A percentile compares a stretch with the other conserved stretches of the same genome.
These are phyloP conservation scores for Phytophthora ohioensis DNA, from an alignment of 352 stramenopile genomes.

Conservation along the genomic window DNA sequence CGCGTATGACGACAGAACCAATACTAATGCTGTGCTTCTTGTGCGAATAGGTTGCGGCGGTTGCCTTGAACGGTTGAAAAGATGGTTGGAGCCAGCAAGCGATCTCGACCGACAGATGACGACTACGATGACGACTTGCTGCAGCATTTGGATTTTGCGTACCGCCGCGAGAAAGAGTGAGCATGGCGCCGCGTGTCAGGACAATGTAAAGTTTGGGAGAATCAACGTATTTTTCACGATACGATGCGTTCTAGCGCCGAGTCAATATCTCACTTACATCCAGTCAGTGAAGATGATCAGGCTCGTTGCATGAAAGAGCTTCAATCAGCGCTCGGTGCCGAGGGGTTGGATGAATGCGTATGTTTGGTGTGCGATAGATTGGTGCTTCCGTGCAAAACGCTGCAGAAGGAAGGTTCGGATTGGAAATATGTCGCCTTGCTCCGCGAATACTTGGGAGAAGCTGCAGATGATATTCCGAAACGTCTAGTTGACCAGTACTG, in stretches of 20 bases:
- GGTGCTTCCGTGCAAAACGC: background rate
- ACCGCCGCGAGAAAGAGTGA: background rate
- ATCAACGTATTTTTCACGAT: background rate
- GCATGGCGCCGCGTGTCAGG: background rate
- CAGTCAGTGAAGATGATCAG: background rate
- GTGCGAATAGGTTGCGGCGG: too few relatives aligned
- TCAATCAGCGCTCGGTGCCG: background rate
- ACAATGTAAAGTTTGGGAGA: background rate
- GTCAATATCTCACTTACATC: background rate
- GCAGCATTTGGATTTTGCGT: background rate
- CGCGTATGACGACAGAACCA: too few relatives aligned
- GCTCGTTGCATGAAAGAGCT: background rate
- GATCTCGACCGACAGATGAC: background rate
- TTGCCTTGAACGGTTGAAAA: too few relatives aligned
- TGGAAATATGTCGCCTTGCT: background rate
- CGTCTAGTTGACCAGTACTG: background rate
- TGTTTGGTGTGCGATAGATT: constrained; percentile 5
- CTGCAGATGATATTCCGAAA: background rate
- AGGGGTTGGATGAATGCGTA: constrained; percentile 3
- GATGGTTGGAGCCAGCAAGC: too few relatives aligned
- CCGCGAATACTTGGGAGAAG: background rate
- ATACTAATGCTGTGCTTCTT: too few relatives aligned
- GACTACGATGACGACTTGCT: background rate
- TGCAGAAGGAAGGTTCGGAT: background rate
- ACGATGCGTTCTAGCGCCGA: background rate